Conservation (phyloP, 495 filamentous ascomycete species). For the Podospora sp. region DNA sequence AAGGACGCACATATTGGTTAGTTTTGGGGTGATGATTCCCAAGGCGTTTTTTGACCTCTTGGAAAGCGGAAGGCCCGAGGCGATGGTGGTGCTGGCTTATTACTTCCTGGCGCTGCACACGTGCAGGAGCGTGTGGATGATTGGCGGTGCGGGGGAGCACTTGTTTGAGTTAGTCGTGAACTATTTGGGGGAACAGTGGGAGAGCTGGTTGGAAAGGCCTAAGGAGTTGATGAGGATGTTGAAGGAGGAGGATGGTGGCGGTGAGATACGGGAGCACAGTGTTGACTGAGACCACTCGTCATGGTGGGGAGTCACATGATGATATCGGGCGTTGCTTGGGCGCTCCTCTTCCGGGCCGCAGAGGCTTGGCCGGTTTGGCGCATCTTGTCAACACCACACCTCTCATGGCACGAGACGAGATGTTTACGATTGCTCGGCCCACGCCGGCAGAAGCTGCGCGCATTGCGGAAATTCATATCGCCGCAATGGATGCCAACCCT, state of each 20-base stretch:
- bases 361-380: neutral
- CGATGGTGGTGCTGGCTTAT: constrained; percentile 35
- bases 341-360: neutral
- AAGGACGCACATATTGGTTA: constrained; percentile 25
- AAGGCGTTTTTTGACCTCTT: constrained; percentile 29
- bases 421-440: constrained; percentile 20
- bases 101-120: constrained; percentile 36
- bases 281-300: neutral
- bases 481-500: constrained; percentile 46
- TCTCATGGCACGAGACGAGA: constrained; percentile 5
- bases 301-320: constrained; percentile 27
- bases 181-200: constrained; percentile 35
- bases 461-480: constrained; percentile 46
- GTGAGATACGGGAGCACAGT: neutral
- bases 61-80: constrained; percentile 30
- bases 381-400: neutral
- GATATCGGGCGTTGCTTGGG: neutral
- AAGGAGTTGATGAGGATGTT: constrained; percentile 7
- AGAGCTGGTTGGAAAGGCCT: constrained; percentile 32
- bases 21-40: constrained; percentile 30
- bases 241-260: constrained; percentile 2
- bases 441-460: constrained; percentile 35
- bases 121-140: constrained; percentile 29
- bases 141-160: constrained; percentile 30
- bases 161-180: constrained; percentile 25